Base-by-base conservation (phyloP, 257 asterid species). In the Penstemon eatonii region DNA sequence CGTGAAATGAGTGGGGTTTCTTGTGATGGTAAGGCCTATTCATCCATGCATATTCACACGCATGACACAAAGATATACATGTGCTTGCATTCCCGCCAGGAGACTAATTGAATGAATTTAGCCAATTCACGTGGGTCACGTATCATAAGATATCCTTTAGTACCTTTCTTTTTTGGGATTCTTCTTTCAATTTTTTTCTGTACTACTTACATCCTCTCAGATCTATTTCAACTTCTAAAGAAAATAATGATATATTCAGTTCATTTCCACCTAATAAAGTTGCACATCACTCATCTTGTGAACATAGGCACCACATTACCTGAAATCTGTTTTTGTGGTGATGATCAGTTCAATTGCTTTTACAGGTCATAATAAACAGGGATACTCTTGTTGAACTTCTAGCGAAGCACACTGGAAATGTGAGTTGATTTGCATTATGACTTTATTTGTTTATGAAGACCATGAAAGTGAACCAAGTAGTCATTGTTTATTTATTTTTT, bases 341-440 rank as follows among this genome's bases (percentile, higher is more conserved):
- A 7, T 38, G 66, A 56, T 78, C 69, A 47, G 36, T 70, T 60
- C 51, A 45, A 65, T 65, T 77, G 63, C 62, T 76, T 76, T 81
- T 72, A 47, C 80, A 93, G 98, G 94, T 78, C 15, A 78, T 88
- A 57, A 65, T 76, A 65, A 83, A 86, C 78, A 82, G 96, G 75
- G 97, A 93, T 73, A 78, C 40, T 55, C 87, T 88, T 53, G 90
- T 90, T 72, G 65, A 81, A 76, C 97, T 93, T 66, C 51, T 93
- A 56, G 91, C 97, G 8, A 80, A 81, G 83, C 98, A 90, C 83
- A 90, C 97, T 59, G 96, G 83, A 82, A 88, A 88, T 52, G 98
- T 93, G 75, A 88, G 98, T 82, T 70, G 71, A 71, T 55, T 2
- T 47, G 13, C 19, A 36, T 25, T 73, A 50, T 56, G 65, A 15